These are phyloP conservation scores for Fraxinus platypoda DNA, from an alignment of 305 asterid genomes.

Conservation along the genomic window DNA sequence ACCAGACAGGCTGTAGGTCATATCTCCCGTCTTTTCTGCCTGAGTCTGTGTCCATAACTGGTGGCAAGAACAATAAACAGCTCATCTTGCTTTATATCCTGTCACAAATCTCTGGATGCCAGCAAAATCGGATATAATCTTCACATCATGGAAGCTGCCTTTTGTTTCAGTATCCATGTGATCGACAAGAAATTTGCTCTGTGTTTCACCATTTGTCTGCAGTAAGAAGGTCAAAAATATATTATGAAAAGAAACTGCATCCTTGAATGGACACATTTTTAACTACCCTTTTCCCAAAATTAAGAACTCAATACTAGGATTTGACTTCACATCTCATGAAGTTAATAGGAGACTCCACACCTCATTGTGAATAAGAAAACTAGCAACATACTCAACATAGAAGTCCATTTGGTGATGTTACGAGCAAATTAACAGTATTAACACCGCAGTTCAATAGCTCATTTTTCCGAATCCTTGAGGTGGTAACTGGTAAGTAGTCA, in stretches of 20 bases:
- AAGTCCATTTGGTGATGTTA: neutral
- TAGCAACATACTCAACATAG: neutral
- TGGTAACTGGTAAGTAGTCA: neutral
- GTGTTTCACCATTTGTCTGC: conserved; percentile 87
- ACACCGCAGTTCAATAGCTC: neutral
- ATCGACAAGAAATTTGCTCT: conserved; percentile 55
- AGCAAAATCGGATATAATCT: conserved; percentile 56
- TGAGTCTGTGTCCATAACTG: neutral
- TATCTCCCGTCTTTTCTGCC: neutral
- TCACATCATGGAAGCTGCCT: conserved; percentile 51
- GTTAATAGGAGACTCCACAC: neutral
- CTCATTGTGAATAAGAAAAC: neutral
- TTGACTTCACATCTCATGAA: neutral
- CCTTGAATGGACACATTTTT: neutral
- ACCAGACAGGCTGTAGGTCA: neutral
- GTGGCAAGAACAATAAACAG: neutral
- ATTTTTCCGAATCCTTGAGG: neutral
- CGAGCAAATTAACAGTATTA: neutral
- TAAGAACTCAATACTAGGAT: neutral
- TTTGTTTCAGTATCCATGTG: conserved; percentile 44
- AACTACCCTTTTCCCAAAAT: neutral
- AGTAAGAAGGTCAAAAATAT: conserved; percentile 17
- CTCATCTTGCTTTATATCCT: conserved; percentile 50
- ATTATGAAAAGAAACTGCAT: neutral
- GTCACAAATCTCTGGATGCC: conserved; percentile 74